Base-by-base conservation (phyloP, 2,329 filamentous ascomycete species). In the Ascomycota sp. region DNA sequence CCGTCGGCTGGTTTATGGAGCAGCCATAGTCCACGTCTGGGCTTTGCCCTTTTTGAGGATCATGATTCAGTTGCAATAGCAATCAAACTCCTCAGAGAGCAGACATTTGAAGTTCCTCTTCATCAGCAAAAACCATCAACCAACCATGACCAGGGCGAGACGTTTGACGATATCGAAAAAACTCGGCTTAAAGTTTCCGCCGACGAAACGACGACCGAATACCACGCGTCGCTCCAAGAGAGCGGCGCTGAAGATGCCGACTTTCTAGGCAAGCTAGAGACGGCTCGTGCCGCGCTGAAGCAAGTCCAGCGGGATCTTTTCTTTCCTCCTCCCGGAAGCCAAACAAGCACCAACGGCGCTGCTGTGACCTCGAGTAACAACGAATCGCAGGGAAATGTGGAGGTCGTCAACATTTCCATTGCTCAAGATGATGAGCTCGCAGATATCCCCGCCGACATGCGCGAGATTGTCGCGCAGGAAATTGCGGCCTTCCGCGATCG, bases 41-140 rank as follows among this genome's bases (percentile, higher is more conserved):
- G 86, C 10, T 95, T 98, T 54, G 89, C 86, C 35, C 79, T 94
- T 52, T 98, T 79, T 51, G 86, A 93, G 37, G 85, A 95, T 50
- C 72, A 75, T 17, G 80, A 93, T 51, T 86, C 83, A 39, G 62
- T 98, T 40, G 73, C 76, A 48, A 75, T 75, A 27, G 89, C 86
- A 26, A 72, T 85, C 32, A 82, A 91, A 50, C 69, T 93, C 33
- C 68, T 94, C 42, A 72, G 73, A 47, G 75, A 89, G 42, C 62
- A 94, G 37, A 64, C 82, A 46, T 69, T 95, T 29, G 64, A 86
- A 47, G 73, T 95, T 20, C 89, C 89, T 20, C 60, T 73, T 25
- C 80, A 82, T 55, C 77, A 74, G 49, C 79, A 86, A 51, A 53
- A 59, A 12, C 56, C 65, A 17, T 57, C 50, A 20, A 55, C 57